Percentiles rank a stretch among this genome's conserved stretches.
These are phyloP conservation scores for Carallia brachiata DNA, from an alignment of 345 rosid species.

Conservation along the genomic window DNA sequence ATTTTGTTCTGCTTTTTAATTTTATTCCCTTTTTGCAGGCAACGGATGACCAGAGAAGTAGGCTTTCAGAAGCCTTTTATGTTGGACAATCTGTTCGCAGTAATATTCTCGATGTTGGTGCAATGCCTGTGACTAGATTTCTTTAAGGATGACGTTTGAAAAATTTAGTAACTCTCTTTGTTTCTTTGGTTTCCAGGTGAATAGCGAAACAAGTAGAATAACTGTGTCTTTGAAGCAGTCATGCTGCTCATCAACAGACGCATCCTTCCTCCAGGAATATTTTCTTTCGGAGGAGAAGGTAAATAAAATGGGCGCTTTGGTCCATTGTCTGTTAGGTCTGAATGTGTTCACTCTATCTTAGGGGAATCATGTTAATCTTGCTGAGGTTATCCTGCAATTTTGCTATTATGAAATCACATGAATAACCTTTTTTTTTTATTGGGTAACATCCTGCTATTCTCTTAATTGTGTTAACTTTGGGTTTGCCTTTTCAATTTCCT, in stretches of 20 bases:
- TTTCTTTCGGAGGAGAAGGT: slow-evolving; percentile 84
- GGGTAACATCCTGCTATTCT: neutral
- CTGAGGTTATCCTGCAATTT: too few species aligned
- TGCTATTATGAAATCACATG: too few species aligned
- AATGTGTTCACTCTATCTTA: too few species aligned
- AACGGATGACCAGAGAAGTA: slow-evolving; percentile 56
- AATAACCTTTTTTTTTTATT: neutral
- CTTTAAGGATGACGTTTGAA: slow-evolving; percentile 9
- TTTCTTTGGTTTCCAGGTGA: slow-evolving; percentile 48
- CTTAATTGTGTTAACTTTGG: neutral
- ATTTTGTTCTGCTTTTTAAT: neutral
- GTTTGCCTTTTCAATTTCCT: neutral
- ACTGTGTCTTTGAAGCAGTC: slow-evolving; percentile 88
- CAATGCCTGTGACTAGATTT: slow-evolving; percentile 24
- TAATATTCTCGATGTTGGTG: slow-evolving; percentile 70
- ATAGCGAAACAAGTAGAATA: slow-evolving; percentile 61
- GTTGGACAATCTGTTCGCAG: slow-evolving; percentile 93
- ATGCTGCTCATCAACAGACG: slow-evolving; percentile 75
- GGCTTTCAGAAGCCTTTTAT: slow-evolving; percentile 66
- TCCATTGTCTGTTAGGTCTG: too few species aligned
- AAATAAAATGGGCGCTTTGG: slow-evolving; percentile 1
- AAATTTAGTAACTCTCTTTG: slow-evolving; percentile 7
- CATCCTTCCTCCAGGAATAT: slow-evolving; percentile 70
- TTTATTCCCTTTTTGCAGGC: slow-evolving; percentile 43
- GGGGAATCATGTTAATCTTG: too few species aligned